Evolutionary conservation across 2,329 filamentous ascomycete species (phyloP), one percentile per base, ranked within the genome.

Genomic region (Calonectria multiphialidica): DNA sequence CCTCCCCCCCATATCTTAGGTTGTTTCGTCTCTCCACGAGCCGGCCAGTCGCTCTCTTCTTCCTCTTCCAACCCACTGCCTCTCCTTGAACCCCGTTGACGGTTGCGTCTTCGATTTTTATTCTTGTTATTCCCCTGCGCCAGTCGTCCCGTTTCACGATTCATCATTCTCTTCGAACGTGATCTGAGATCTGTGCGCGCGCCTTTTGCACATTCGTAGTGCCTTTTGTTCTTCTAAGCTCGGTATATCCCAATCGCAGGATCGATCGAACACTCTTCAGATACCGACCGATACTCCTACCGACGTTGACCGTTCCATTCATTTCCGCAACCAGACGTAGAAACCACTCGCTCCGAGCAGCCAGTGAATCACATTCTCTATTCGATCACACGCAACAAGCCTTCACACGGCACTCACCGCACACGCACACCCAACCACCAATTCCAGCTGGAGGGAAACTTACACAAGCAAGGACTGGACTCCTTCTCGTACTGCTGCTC

Each of bases 291-390:
- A 78, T 72, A 74, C 75, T 18, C 73, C 64, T 74, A 72, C 75
- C 75, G 77, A 81, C 78, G 76, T 81, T 80, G 80, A 80, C 66
- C 79, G 76, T 80, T 81, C 72, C 68, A 76, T 78, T 71, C 37
- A 59, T 74, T 66, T 72, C 59, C 44, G 45, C 65, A 70, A 59
- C 37, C 59, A 57, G 68, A 64, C 63, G 55, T 66, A 70, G 28
- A 59, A 72, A 71, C 8, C 35, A 66, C 67, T 30, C 66, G 64
- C 65, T 76, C 50, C 30, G 62, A 73, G 66, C 30, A 53, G 57
- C 70, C 70, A 45, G 68, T 73, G 23, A 73, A 63, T 59, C 71
- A 67, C 66, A 70, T 73, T 75, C 70, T 76, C 77, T 72, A 68
- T 72, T 77, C 75, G 50, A 70, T 74, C 40, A 40, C 59, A 64